Evolutionary conservation across 805 yeast genomes (phyloP).

Genomic region (Aciculoconidium aculeatum): DNA sequence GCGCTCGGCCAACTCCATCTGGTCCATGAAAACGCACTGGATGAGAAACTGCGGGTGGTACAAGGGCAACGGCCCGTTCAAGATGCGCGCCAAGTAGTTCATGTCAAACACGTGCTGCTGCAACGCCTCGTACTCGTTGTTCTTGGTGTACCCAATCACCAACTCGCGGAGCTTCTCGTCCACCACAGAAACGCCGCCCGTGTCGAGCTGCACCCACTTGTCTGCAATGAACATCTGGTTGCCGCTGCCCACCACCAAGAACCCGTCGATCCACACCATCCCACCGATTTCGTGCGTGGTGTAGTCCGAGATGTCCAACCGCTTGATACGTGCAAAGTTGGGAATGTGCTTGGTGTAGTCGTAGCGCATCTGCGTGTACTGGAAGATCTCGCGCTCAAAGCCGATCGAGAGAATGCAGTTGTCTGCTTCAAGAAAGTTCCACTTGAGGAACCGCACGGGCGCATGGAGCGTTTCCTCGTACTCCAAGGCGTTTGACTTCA

Average conservation of each 20-base stretch:
- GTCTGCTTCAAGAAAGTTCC: constrained; percentile 23
- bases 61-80: constrained; percentile 85
- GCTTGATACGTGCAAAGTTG: constrained; percentile 69
- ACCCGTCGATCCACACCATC: constrained; percentile 79
- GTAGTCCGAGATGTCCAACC: constrained; percentile 60
- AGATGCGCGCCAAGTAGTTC: constrained; percentile 63
- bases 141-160: constrained; percentile 23
- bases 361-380: constrained; percentile 78
- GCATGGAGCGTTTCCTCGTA: constrained; percentile 40
- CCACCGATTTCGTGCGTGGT: constrained; percentile 86
- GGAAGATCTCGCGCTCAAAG: constrained; percentile 52
- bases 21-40: constrained; percentile 64
- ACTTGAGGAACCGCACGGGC: constrained; percentile 16
- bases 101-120: constrained; percentile 35
- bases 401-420: constrained; percentile 76
- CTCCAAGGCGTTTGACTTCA: constrained; percentile 60
- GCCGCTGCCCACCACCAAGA: constrained; percentile 79
- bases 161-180: constrained; percentile 47
- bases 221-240: constrained; percentile 85
- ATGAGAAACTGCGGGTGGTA: constrained; percentile 87
- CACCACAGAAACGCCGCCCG: constrained; percentile 25
- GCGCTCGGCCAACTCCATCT: constrained; percentile 47
- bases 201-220: constrained; percentile 40
- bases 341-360: constrained; percentile 83
- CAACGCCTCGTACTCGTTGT: constrained; percentile 7